Evolutionary conservation across 2,329 filamentous ascomycete genomes (phyloP).

Genomic region (Lachnellula suecica): DNA sequence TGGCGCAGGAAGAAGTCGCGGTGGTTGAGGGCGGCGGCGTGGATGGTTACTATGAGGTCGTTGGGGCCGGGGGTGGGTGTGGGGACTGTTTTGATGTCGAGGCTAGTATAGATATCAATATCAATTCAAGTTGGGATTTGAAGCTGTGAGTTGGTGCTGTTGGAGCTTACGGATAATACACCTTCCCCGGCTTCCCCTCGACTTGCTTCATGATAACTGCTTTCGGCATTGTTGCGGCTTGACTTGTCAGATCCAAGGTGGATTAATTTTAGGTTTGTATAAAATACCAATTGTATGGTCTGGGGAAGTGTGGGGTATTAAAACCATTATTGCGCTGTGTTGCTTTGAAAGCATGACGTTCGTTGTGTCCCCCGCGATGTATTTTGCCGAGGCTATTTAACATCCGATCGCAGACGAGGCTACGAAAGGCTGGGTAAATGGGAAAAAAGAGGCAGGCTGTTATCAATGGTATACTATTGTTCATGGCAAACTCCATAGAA

Average conservation of each 20-base stretch:
- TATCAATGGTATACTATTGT: neutral
- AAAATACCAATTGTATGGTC: neutral
- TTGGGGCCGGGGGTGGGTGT: conserved; percentile 61
- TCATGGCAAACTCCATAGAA: neutral
- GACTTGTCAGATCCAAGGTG: neutral
- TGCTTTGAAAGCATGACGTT: neutral
- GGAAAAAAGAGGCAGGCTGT: neutral
- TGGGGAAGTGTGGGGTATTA: neutral
- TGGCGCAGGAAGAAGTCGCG: conserved; percentile 93
- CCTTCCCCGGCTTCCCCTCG: conserved; percentile 81
- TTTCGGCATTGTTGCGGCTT: conserved; percentile 47
- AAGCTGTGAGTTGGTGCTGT: conserved; percentile 30
- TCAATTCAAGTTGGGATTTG: conserved; percentile 43
- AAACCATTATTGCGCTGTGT: neutral
- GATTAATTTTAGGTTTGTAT: neutral
- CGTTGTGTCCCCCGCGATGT: neutral
- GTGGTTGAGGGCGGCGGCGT: conserved; percentile 86
- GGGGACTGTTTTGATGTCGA: conserved; percentile 60
- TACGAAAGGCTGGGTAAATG: neutral
- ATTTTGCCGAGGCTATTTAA: neutral
- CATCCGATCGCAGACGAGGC: neutral
- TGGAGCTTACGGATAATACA: conserved; percentile 71
- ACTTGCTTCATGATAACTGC: conserved; percentile 53
- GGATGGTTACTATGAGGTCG: conserved; percentile 74
- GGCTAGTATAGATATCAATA: conserved; percentile 21